Evolutionary conservation across 2,329 filamentous ascomycete species (phyloP), one percentile per base, ranked within the genome.

Genomic region (Colletotrichum falcatum): DNA sequence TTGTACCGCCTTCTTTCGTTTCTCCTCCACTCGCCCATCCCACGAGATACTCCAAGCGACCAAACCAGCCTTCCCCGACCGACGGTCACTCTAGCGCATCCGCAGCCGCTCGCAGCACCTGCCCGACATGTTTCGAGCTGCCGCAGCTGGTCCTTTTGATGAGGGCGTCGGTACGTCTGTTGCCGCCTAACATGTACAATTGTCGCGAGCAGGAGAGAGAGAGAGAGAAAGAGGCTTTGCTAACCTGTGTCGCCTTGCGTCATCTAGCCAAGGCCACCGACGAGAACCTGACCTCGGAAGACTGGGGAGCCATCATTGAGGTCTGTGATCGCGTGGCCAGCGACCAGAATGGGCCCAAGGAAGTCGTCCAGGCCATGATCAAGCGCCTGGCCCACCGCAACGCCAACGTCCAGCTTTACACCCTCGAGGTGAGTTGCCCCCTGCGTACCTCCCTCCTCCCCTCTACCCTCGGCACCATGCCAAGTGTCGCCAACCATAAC

Each of bases 401-500:
- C 81, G 95, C 95, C 73, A 97, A 98, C 80, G 95, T 98, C 33
- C 95, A 98, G 83, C 89, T 98, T 26, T 98, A 98, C 81, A 97
- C 95, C 16, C 90, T 98, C 71, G 94, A 97, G 87, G 91, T 93
- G 78, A 54, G 83, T 76, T 58, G 2, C 37, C 37, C 42, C 58
- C 56, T 64, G 20, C n/a, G 37, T 48, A 5, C n/a, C 37, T 39
- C 3, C n/a, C 37, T 39, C 26, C 30, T 46, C 39, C 16, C 39
- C 8, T 46, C 53, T 30, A 33, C 61, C 65, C 20, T 42, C 35
- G 28, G 44, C 46, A 26, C 8, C 33, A 35, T 44, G 16, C 28
- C n/a, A 35, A 12, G 18, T 37, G 5, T 9, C 5, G 30, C 23
- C 28, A 23, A 60, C 18, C 16, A 26, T 59, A 6, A 28, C 61